A percentile compares a stretch with the other conserved stretches of the same genome.
These are phyloP conservation scores for Oldenlandia corymbosa DNA, from an alignment of 257 asterid genomes.

Conservation along the genomic window DNA sequence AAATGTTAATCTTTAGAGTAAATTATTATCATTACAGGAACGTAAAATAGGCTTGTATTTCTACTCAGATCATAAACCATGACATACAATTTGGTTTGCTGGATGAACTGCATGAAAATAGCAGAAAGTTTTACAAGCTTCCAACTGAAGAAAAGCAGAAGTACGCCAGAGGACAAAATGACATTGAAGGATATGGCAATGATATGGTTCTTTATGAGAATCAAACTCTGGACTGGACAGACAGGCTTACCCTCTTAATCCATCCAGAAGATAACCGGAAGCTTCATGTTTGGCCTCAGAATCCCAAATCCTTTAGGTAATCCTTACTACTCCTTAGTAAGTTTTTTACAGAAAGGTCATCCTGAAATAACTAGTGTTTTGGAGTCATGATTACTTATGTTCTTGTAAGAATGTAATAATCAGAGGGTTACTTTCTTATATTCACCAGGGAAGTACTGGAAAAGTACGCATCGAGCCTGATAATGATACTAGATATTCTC, in stretches of 20 bases:
- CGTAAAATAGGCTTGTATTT: no score
- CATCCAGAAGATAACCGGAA: slow-evolving; percentile 35
- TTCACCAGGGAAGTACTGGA: slow-evolving; percentile 34
- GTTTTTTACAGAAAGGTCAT: no score
- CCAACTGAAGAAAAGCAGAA: slow-evolving; percentile 54
- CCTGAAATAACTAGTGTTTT: no score
- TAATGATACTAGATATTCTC: slow-evolving; percentile 19
- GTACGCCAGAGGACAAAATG: slow-evolving; percentile 28
- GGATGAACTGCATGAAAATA: slow-evolving; percentile 33
- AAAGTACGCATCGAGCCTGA: slow-evolving; percentile 28
- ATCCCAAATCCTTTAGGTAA: slow-evolving; percentile 46
- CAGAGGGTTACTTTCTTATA: no score
- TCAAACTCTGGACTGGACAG: slow-evolving; percentile 65
- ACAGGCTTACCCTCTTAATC: slow-evolving; percentile 47
- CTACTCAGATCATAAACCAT: slow-evolving; percentile 63
- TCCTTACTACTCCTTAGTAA: no score
- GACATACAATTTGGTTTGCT: slow-evolving; percentile 38
- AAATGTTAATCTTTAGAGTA: background rate
- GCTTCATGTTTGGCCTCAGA: slow-evolving; percentile 50
- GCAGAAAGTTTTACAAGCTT: slow-evolving; percentile 41
- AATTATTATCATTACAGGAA: no score
- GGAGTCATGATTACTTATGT: no score
- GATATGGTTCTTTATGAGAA: slow-evolving; percentile 46
- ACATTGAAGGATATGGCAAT: slow-evolving; percentile 53
- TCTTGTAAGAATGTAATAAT: no score